phyloP scores from a whole-genome alignment of 208 protist species.

The Angomonas ambiguus region DNA sequence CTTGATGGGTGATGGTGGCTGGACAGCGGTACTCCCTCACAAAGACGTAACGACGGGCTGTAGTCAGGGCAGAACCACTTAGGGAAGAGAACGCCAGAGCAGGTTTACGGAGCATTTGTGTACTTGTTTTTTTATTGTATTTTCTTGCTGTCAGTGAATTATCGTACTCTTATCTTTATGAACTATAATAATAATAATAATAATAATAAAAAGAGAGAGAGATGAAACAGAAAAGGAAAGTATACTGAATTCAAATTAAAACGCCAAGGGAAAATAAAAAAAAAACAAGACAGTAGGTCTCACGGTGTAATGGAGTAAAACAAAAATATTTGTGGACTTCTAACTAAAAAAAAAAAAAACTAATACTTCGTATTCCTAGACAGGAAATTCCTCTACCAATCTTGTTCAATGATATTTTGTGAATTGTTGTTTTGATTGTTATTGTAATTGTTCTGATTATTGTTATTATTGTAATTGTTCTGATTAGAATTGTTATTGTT shows the following conservation, averaged over 20 bases:
- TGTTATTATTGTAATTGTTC: background rate
- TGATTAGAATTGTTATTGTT: slow-evolving; percentile 11
- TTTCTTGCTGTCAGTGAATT: background rate
- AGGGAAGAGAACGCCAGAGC: background rate
- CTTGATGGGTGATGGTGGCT: slow-evolving; percentile 32
- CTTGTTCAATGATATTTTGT: slow-evolving; percentile 4
- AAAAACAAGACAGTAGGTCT: too few species aligned
- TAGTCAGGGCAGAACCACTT: background rate
- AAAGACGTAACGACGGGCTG: slow-evolving; percentile 29
- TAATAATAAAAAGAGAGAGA: background rate
- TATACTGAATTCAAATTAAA: background rate
- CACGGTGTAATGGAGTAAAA: background rate
- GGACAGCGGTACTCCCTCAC: slow-evolving; percentile 52
- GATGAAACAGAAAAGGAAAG: background rate
- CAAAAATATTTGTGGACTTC: background rate
- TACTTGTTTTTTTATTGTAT: too few species aligned
- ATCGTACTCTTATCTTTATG: too few species aligned
- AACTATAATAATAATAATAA: background rate
- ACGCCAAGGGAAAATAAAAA: background rate
- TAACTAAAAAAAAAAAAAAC: background rate
- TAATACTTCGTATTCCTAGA: background rate
- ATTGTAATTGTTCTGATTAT: background rate
- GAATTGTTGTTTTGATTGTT: slow-evolving; percentile 8
- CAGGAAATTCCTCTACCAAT: slow-evolving; percentile 11
- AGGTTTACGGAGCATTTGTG: too few species aligned